Base-by-base conservation (phyloP, 192 early-diverging fungal species). In the Lobulomyces angularis region DNA sequence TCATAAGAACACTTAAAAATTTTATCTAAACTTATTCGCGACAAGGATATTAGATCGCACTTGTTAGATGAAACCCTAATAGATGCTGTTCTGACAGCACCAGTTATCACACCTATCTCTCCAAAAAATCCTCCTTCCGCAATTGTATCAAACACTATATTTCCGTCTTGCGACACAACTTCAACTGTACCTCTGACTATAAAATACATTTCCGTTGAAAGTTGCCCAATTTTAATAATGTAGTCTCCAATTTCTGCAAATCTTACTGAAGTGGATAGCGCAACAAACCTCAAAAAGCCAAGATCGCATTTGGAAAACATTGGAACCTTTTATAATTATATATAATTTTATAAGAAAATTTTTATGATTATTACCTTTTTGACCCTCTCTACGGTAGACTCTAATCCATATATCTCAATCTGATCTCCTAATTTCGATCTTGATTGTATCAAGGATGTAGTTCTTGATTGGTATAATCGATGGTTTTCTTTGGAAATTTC, bases 111-210 rank as follows among this genome's bases (percentile, higher is more conserved):
- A 0, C 69, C 70, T 16, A 74, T 50, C 60, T 74, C 71, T 14
- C 71, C 71, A 53, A 74, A 74, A 37, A 71, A 74, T 7, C 52
- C 69, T 14, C 71, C 71, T 19, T 50, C 50, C 28, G 47, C 18
- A 7, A 74, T 55, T 9, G 27, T 20, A 31, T 74, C 71, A 48
- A 64, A 70, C n/a, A 74, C 56, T 18, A 42, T 45, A 7, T 6
- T 18, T 2, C 58, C 57, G 39, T 74, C 61, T 1, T 75, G 66
- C 8, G 71, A 58, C 4, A 75, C 54, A 7, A 74, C 62, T 45
- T 74, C 62, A 14, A 71, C 70, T 24, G 14, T 30, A 12, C 70
- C 70, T 17, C 44, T 35, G 11, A 74, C 66, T 31, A 73, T 51
- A 37, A 73, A 69, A 46, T 51, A 71, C 68, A 72, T 72, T 29